Evolutionary conservation across 1,139 yeast genomes (phyloP), one percentile per base, ranked within the genome.

Genomic region (Yamadazyma trypodendri): DNA sequence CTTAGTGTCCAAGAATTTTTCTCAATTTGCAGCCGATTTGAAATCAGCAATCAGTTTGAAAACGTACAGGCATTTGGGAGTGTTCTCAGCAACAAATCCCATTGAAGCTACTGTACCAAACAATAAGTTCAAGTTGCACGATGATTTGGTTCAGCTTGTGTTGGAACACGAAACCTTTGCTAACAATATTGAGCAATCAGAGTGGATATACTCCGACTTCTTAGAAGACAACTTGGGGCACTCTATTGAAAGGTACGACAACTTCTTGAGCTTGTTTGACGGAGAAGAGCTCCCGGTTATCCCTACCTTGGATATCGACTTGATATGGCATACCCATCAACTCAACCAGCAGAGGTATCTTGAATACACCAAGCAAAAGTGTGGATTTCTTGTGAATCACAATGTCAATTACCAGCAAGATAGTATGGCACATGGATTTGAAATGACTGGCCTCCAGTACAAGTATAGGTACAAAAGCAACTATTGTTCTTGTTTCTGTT

Each of bases 271-370:
- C 8, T 28, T 65, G 16, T 38, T 64, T 23, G 42, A 35, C 15
- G 24, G 32, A 4, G 24, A 34, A 2, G 32, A 38, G 7, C 35
- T 27, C 10, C 45, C 54, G 37, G 46, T 59, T 16, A 63, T 67
- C 1, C 72, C 74, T 0, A 63, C 72, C 1, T 49, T 66, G 37
- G 73, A 68, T 38, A 58, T 68, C 23, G 72, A 68, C 40, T 50
- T 68, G 29, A 51, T 61, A 1, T 67, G 73, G 72, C 71, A 63
- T 39, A 65, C 72, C 7, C 71, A 67, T 41, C 69, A 62, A 40
- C 49, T 67, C 22, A 47, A 54, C 3, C 54, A 59, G 30, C 36
- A 32, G 14, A 45, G 45, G 18, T 67, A 68, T 43, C 50, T 52
- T 32, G 35, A 46, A 2, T 56, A 52, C 35, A 58, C 61, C 34